Evolutionary conservation across 257 asterid genomes (phyloP).

Genomic region (Phtheirospermum japonicum): DNA sequence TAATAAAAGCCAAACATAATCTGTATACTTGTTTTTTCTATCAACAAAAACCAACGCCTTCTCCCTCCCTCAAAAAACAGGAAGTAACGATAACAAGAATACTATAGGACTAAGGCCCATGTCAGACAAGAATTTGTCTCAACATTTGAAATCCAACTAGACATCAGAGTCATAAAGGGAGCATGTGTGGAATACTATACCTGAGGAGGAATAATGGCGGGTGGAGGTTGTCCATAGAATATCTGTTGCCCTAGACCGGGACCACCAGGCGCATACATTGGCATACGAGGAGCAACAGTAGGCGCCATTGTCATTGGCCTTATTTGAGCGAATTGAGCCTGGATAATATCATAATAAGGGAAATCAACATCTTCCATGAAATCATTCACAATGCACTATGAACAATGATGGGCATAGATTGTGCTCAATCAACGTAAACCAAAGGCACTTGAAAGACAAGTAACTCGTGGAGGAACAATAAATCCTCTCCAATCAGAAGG

Average conservation of each 20-base stretch:
- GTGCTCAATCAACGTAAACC: constrained; percentile 19
- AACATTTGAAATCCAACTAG: not conserved
- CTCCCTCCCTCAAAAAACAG: not conserved
- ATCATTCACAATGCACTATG: not conserved
- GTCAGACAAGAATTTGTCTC: not conserved
- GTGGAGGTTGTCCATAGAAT: constrained; percentile 87
- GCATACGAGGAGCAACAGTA: constrained; percentile 71
- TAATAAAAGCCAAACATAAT: not conserved
- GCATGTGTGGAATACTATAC: constrained; percentile 35
- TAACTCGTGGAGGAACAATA: not conserved
- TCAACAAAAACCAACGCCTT: not conserved
- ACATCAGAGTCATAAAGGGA: constrained; percentile 10
- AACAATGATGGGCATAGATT: not conserved
- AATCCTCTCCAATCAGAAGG: constrained; percentile 6
- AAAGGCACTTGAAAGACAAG: not conserved
- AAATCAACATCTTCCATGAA: constrained; percentile 4
- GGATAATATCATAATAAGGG: constrained; percentile 19
- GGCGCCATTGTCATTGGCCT: constrained; percentile 76
- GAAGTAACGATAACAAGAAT: not conserved
- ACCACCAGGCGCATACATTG: constrained; percentile 72
- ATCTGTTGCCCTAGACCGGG: constrained; percentile 90
- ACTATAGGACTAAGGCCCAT: not conserved
- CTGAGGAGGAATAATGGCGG: constrained; percentile 73
- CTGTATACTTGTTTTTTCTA: not conserved
- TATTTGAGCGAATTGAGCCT: constrained; percentile 93